Conservation (phyloP, 768 basidiomycete genomes). For the Psilocybe cubensis region DNA sequence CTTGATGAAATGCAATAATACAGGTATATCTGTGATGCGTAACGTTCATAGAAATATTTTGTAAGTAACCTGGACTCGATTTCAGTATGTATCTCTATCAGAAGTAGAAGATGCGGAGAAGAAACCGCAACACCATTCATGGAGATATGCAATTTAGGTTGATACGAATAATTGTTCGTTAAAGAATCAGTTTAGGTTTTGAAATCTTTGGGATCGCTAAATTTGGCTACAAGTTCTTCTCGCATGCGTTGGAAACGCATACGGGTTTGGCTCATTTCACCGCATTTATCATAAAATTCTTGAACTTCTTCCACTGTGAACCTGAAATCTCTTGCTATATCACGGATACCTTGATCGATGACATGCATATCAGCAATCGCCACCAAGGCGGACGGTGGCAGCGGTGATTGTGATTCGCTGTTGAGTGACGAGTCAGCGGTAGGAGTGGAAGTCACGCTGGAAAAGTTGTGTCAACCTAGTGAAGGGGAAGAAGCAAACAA, state of each 20-base stretch:
- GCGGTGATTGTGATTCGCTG: slow-evolving; percentile 12
- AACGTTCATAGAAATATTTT: neutral
- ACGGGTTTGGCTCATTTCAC: slow-evolving; percentile 70
- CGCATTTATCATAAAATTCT: slow-evolving; percentile 75
- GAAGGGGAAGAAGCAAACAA: neutral
- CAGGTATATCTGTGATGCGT: slow-evolving; percentile 23
- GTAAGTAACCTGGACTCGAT: neutral
- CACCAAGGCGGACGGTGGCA: slow-evolving; percentile 36
- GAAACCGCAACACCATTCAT: too few relatives aligned
- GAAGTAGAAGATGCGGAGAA: too few relatives aligned
- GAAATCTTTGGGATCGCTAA: slow-evolving; percentile 29
- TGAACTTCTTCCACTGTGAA: slow-evolving; percentile 81
- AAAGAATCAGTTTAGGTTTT: too few relatives aligned
- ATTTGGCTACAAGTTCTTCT: slow-evolving; percentile 42
- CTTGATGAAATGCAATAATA: slow-evolving; percentile 63
- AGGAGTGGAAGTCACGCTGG: slow-evolving; percentile 2
- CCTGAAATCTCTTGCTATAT: slow-evolving; percentile 69
- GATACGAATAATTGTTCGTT: too few relatives aligned
- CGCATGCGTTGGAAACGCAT: slow-evolving; percentile 72
- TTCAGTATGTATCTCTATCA: neutral
- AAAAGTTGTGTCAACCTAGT: neutral
- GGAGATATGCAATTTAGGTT: too few relatives aligned
- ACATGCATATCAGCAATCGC: slow-evolving; percentile 56
- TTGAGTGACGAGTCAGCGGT: neutral
- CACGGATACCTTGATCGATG: slow-evolving; percentile 64